A percentile compares a stretch with the other conserved stretches of the same genome.
These are phyloP conservation scores for Fomitiporia mediterranea DNA, from an alignment of 1,284 basidiomycete species.

Conservation along the genomic window DNA sequence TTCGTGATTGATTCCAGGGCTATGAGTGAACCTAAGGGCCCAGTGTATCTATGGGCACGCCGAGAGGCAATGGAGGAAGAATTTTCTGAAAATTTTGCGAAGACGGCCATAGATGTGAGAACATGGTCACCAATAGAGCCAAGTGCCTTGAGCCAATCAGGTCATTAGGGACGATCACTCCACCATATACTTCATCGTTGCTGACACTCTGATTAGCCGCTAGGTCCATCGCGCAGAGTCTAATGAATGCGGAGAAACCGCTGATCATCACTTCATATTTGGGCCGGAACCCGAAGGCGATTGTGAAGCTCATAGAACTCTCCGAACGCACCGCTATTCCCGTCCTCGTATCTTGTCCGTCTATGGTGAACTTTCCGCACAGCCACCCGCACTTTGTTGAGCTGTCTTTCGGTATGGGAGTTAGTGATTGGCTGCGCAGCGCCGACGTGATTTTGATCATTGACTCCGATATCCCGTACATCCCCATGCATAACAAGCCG, in stretches of 20 bases:
- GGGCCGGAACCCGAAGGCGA: conserved; percentile 51
- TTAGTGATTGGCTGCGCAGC: conserved; percentile 41
- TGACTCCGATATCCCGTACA: conserved; percentile 64
- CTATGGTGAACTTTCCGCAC: conserved; percentile 49
- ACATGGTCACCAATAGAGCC: conserved; percentile 51
- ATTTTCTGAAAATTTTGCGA: conserved; percentile 37
- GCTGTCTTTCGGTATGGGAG: conserved; percentile 40
- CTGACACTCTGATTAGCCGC: conserved; percentile 32
- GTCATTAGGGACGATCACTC: conserved; percentile 30
- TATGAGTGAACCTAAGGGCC: conserved; percentile 60
- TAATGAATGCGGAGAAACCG: conserved; percentile 48
- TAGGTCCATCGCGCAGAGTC: conserved; percentile 41
- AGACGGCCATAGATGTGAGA: conserved; percentile 29
- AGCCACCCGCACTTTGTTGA: conserved; percentile 54
- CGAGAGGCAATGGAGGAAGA: conserved; percentile 67
- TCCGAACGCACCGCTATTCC: conserved; percentile 51
- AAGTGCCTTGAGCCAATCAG: conserved; percentile 41
- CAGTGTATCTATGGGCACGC: conserved; percentile 69
- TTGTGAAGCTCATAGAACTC: conserved; percentile 43
- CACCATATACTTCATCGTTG: background rate
- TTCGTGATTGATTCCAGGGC: conserved; percentile 37
- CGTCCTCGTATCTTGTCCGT: conserved; percentile 48
- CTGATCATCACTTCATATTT: conserved; percentile 61
- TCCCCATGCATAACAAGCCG: conserved; percentile 47
- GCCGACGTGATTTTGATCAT: conserved; percentile 62